Base-by-base conservation (phyloP, 2,329 filamentous ascomycete species). In the Elsinoe ampelina region DNA sequence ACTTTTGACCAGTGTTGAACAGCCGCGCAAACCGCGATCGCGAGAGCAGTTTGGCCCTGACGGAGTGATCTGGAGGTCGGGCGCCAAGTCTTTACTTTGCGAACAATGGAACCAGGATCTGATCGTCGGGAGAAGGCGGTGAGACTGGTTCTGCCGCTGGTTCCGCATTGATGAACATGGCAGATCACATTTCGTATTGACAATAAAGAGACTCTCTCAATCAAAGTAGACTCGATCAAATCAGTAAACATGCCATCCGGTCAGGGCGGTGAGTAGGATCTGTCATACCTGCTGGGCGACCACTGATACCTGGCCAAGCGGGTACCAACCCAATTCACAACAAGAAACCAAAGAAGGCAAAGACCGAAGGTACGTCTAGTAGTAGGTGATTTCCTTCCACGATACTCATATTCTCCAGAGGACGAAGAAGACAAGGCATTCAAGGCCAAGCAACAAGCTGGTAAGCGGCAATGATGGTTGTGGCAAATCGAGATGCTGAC, bases 351-450 rank as follows among this genome's bases (percentile, higher is more conserved):
- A 96, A 95, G 84, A 95, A 92, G 67, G 73, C 73, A 81, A 79
- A 81, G 55, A 78, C 80, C 69, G 86, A 85, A 73, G 90, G 95
- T 36, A 20, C 12, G 12, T 12, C 26, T 15, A n/a, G 5, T 15
- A 54, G 20, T 22, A 30, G 39, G 12, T 19, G 11, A 51, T 15
- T 11, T 4, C 6, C 12, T 3, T 17, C 2, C 39, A 15, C 2
- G n/a, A 22, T 11, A n/a, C 41, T 45, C n/a, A 45, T 26, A 5
- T 20, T 11, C 32, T 7, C 13, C 48, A 1, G 73, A 91, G 58
- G 91, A 95, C 70, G 90, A 95, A 0, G 89, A 95, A 43, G 90
- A 95, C 63, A 73, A 85, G 70, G 89, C 89, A 5, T 90, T 80
- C 80, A 85, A 83, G 68, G 83, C 86, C 72, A 95, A 90, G 84